Percentiles rank a stretch among this genome's conserved stretches.
These are phyloP conservation scores for Dryas drummondii DNA, from an alignment of 306 rosid species.

Conservation along the genomic window DNA sequence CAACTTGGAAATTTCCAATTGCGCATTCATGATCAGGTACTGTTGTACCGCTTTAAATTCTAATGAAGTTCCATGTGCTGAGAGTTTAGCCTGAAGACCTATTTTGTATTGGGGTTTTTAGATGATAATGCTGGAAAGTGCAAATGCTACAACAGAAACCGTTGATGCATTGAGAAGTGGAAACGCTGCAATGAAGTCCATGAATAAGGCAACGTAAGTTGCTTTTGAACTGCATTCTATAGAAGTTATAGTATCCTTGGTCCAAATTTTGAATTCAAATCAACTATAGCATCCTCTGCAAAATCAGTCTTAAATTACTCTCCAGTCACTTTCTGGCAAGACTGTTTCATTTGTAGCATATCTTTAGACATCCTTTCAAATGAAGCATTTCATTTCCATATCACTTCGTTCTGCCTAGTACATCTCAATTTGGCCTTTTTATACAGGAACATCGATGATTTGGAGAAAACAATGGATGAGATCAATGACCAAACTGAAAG, in stretches of 20 bases:
- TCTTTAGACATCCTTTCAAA: background rate
- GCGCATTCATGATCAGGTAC: constrained; percentile 97
- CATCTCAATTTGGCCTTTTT: constrained; percentile 8
- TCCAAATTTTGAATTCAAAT: background rate
- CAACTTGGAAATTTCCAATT: constrained; percentile 96
- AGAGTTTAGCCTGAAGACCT: background rate
- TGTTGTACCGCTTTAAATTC: background rate
- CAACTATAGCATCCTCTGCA: background rate
- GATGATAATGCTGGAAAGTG: constrained; percentile 99
- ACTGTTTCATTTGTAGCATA: background rate
- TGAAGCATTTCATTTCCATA: background rate
- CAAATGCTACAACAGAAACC: constrained; percentile 96
- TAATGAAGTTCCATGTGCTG: background rate
- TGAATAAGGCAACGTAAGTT: constrained; percentile 94
- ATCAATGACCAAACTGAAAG: constrained; percentile 97
- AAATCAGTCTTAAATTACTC: background rate
- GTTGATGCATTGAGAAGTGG: constrained; percentile 95
- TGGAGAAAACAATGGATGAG: constrained; percentile 97
- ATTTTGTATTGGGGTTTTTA: constrained; percentile 13
- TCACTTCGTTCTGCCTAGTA: background rate
- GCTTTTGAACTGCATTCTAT: background rate
- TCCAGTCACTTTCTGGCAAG: background rate
- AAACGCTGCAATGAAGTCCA: constrained; percentile 96
- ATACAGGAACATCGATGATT: constrained; percentile 88
- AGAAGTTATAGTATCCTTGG: background rate